Evolutionary conservation across 495 filamentous ascomycete genomes (phyloP).

Genomic region (Darksidea phi): DNA sequence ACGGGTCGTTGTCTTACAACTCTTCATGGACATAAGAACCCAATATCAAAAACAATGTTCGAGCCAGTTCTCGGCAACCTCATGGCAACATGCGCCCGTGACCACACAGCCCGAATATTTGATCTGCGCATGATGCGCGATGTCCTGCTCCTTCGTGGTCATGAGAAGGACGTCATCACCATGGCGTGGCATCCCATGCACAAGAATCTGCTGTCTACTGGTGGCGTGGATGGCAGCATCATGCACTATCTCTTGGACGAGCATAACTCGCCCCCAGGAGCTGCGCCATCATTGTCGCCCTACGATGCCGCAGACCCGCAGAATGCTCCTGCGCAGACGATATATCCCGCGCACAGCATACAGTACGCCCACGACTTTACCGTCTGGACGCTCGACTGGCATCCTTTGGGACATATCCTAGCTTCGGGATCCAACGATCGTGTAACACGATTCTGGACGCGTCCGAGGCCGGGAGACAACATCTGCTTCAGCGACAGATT

Average conservation of each 20-base stretch:
- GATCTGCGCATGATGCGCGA: constrained; percentile 98
- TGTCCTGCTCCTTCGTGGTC: constrained; percentile 82
- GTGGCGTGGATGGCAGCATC: constrained; percentile 81
- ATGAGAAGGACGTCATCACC: constrained; percentile 93
- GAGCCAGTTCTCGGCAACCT: constrained; percentile 78
- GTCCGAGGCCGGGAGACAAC: constrained; percentile 80
- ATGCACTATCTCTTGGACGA: constrained; percentile 93
- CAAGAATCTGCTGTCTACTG: constrained; percentile 81
- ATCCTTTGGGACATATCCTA: constrained; percentile 91
- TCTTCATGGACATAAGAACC: constrained; percentile 96
- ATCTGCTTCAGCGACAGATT: constrained; percentile 83
- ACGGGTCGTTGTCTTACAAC: constrained; percentile 87
- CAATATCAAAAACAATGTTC: constrained; percentile 84
- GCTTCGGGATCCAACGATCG: constrained; percentile 99
- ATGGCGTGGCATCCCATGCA: constrained; percentile 94
- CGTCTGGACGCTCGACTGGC: constrained; percentile 97
- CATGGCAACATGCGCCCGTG: constrained; percentile 86
- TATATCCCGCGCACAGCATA: constrained; percentile 82
- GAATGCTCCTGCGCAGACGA: constrained; percentile 75
- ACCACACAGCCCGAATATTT: constrained; percentile 87
- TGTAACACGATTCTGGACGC: constrained; percentile 93
- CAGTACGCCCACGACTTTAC: constrained; percentile 87
- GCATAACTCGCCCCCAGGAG: constrained; percentile 73
- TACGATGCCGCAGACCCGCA: constrained; percentile 79
- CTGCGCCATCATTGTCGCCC: constrained; percentile 65